Evolutionary conservation across 176 grass and related monocot species (phyloP).

Genomic region (Alopecurus myosuroides): DNA sequence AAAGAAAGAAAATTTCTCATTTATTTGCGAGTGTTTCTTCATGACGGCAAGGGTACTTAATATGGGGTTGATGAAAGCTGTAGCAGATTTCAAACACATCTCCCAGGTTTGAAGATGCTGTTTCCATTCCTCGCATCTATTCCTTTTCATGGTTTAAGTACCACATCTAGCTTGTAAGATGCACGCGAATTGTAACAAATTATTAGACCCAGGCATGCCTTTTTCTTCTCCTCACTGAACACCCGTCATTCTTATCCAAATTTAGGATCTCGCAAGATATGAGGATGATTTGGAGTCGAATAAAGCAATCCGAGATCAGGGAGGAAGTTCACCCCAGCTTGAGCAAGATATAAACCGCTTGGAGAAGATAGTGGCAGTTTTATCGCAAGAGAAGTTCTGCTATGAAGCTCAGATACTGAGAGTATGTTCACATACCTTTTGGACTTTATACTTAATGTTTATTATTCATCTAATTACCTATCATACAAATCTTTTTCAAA

Average conservation of each 20-base stretch:
- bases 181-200: not conserved
- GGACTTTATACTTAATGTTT: not conserved
- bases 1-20: slow-evolving; percentile 85
- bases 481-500: not conserved
- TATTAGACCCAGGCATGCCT: not conserved
- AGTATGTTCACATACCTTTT: slow-evolving; percentile 48
- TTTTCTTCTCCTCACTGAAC: slow-evolving; percentile 18
- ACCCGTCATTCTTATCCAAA: slow-evolving; percentile 23
- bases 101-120: slow-evolving; percentile 56
- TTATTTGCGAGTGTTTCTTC: slow-evolving; percentile 98
- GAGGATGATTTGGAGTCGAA: slow-evolving; percentile 79
- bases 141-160: slow-evolving; percentile 7
- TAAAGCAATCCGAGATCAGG: slow-evolving; percentile 74
- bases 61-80: slow-evolving; percentile 86
- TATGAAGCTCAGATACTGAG: slow-evolving; percentile 93
- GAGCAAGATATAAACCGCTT: slow-evolving; percentile 88
- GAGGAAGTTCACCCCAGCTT: slow-evolving; percentile 72
- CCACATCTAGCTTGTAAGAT: not conserved
- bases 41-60: slow-evolving; percentile 95
- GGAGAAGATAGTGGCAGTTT: slow-evolving; percentile 75
- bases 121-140: not conserved
- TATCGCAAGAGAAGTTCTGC: slow-evolving; percentile 84
- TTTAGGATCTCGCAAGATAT: slow-evolving; percentile 66
- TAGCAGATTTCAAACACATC: slow-evolving; percentile 88
- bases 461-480: not conserved